These are phyloP conservation scores for Cyanidium caldarium DNA, from an alignment of 23 red algal genomes.

Conservation along the genomic window DNA sequence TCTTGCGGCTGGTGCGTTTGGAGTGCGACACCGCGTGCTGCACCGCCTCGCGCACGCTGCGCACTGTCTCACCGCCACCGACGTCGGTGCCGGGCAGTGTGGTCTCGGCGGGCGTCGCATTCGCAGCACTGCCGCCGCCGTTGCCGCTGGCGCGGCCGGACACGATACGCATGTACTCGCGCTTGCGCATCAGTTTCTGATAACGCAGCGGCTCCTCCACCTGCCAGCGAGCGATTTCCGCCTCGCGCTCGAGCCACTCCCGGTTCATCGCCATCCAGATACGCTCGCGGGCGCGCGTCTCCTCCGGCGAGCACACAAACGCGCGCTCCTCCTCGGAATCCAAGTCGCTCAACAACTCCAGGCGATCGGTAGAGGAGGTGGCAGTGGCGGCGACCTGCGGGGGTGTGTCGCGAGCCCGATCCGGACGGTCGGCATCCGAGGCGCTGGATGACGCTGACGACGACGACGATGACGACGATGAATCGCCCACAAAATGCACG, in stretches of 20 bases:
- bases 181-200: slow-evolving; percentile 3
- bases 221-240: slow-evolving; percentile 2
- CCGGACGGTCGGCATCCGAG: too few species aligned
- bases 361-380: neutral
- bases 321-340: neutral
- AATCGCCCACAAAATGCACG: too few species aligned
- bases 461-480: too few species aligned
- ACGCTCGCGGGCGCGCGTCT: neutral
- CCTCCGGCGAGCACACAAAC: slow-evolving; percentile 4
- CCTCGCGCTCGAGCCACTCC: slow-evolving; percentile 1
- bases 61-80: neutral
- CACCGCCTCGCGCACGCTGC: neutral
- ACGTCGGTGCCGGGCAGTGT: neutral
- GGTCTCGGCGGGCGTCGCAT: neutral
- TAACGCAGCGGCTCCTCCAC: neutral
- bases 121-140: neutral
- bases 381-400: neutral
- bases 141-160: neutral
- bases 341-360: neutral
- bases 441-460: too few species aligned
- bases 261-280: slow-evolving; percentile 1
- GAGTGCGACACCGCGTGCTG: neutral
- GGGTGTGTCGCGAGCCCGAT: too few species aligned
- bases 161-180: slow-evolving; percentile 7
- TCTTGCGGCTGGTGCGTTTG: neutral